phyloP scores from a whole-genome alignment of 768 basidiomycete species.

The Rhizopogon vinicolor region DNA sequence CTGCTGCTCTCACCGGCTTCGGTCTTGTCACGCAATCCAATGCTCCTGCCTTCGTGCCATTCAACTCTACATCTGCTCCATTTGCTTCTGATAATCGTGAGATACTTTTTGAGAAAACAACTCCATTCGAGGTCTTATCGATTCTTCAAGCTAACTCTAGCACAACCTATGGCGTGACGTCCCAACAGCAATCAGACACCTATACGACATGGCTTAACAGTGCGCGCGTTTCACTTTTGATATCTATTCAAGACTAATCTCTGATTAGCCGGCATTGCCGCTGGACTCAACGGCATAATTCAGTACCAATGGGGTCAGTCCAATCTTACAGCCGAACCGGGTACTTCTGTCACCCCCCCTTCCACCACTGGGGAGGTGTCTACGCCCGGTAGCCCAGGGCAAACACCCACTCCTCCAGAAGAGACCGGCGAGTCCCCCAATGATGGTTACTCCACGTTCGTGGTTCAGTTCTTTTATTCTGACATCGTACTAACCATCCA shows the following conservation, averaged over 20 bases:
- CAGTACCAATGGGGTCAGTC: conserved; percentile 50
- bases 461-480: not conserved
- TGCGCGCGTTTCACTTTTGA: conserved; percentile 19
- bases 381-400: conserved; percentile 4
- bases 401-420: conserved; percentile 26
- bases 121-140: not conserved
- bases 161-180: conserved; percentile 42
- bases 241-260: not conserved
- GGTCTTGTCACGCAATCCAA: conserved; percentile 60
- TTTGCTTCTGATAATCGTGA: conserved; percentile 30
- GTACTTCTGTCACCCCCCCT: conserved; percentile 38
- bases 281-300: conserved; percentile 26
- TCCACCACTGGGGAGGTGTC: conserved; percentile 15
- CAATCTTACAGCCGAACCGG: conserved; percentile 41
- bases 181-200: conserved; percentile 46
- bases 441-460: conserved; percentile 53
- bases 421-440: conserved; percentile 54
- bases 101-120: not conserved
- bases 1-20: conserved; percentile 47
- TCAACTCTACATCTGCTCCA: conserved; percentile 47
- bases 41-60: conserved; percentile 53
- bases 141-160: conserved; percentile 10
- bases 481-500: conserved; percentile 1
- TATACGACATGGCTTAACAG: conserved; percentile 51
- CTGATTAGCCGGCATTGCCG: conserved; percentile 33